Evolutionary conservation across 2,329 filamentous ascomycete genomes (phyloP).

Genomic region (Arthrobotrys sphaeroides): DNA sequence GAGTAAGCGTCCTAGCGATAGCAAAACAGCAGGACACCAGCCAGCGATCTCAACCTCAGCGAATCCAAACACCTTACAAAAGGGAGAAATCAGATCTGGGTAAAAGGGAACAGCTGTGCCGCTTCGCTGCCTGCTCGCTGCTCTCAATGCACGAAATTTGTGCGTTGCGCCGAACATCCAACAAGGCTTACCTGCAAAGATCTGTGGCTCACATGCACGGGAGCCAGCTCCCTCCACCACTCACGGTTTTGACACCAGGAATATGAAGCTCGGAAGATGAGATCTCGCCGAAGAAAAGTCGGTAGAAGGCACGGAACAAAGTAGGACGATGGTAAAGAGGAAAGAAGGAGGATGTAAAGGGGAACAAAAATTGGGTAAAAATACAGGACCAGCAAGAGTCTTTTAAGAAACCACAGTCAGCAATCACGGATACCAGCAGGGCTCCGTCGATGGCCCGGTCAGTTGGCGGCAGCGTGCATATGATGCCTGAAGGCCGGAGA

Average conservation of each 20-base stretch:
- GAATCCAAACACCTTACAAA: no score
- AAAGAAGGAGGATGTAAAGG: neutral
- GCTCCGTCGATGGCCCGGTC: neutral
- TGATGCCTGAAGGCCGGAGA: slow-evolving; percentile 34
- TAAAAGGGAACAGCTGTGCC: no score
- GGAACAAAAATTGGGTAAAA: neutral
- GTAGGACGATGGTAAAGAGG: neutral
- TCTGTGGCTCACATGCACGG: neutral
- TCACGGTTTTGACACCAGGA: no score
- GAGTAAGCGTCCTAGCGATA: no score
- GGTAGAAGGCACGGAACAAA: no score
- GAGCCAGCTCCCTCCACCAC: no score
- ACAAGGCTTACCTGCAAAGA: neutral
- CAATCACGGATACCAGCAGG: neutral
- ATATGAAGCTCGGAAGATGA: neutral
- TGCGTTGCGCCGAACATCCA: neutral
- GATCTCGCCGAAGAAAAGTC: neutral
- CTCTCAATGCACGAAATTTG: neutral
- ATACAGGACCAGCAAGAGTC: neutral
- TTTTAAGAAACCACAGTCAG: neutral
- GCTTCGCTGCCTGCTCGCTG: no score
- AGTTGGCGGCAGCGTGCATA: slow-evolving; percentile 24
- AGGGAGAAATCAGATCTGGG: neutral
- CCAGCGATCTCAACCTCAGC: no score
- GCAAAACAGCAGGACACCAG: no score